These are phyloP conservation scores for Claviceps sp. DNA, from an alignment of 2,329 filamentous ascomycete genomes.

Conservation along the genomic window DNA sequence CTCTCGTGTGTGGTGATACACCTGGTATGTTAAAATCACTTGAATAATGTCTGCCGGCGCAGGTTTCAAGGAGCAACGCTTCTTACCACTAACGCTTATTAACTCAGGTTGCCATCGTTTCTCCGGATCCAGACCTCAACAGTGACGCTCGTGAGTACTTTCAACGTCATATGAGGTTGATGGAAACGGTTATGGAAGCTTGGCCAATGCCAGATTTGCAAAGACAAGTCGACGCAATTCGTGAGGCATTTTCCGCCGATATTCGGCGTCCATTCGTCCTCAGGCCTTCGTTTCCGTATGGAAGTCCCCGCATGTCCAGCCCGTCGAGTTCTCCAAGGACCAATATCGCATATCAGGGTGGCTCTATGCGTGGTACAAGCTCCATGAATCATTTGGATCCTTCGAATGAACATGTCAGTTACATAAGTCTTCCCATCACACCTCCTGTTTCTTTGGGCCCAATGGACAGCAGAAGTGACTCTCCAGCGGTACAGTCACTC, in stretches of 20 bases:
- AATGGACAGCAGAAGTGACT: constrained; percentile 65
- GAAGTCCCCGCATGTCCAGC: constrained; percentile 56
- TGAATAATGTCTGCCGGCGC: background rate
- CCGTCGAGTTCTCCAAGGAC: constrained; percentile 50
- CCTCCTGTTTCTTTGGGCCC: constrained; percentile 64
- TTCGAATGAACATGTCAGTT: constrained; percentile 44
- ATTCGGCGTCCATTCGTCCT: constrained; percentile 74
- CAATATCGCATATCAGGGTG: constrained; percentile 32
- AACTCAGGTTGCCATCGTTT: constrained; percentile 73
- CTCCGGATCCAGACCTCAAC: constrained; percentile 80
- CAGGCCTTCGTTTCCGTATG: constrained; percentile 76
- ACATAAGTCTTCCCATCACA: constrained; percentile 58
- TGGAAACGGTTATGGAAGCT: constrained; percentile 69
- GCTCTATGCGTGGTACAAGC: constrained; percentile 29
- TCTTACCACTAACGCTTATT: constrained; percentile 7
- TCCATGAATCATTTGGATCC: constrained; percentile 40
- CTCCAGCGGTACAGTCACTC: constrained; percentile 57
- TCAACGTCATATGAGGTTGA: constrained; percentile 81
- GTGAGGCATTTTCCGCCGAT: constrained; percentile 85
- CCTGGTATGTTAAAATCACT: constrained; percentile 50
- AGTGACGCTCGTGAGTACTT: constrained; percentile 79
- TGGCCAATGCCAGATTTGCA: constrained; percentile 88
- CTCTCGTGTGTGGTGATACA: constrained; percentile 88
- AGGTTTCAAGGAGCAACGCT: background rate
- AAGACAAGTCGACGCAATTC: constrained; percentile 75